Evolutionary conservation across 371 early-diverging fungal genomes (phyloP), one percentile per base, ranked within the genome.

Genomic region (Mucor ambiguus): DNA sequence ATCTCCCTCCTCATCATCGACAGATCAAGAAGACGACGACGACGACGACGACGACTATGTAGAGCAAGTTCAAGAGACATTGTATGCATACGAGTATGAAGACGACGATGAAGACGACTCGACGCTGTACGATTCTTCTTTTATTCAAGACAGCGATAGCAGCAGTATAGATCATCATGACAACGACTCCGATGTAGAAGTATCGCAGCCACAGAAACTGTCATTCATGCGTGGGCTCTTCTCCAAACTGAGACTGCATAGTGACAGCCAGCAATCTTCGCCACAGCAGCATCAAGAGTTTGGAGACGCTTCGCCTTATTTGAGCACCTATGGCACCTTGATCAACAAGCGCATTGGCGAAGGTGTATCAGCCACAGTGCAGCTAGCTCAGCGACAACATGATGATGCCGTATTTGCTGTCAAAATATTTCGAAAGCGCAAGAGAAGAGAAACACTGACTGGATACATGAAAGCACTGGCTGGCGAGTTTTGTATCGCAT

Each of bases 391-490:
- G 32, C 33, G 61, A 46, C 43, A 33, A 18, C 32, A 48, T 1
- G 52, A 32, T n/a, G 32, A 60, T 22, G 61, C 44, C 14, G 44
- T 61, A 4, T 62, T 81, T 37, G 82, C 82, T 18, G 79, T 79
- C 56, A 81, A 81, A 26, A 66, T 67, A 37, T 81, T 79, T 49
- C 74, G 71, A 18, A 79, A 74, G 59, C 58, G 64, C 14, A 75
- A 75, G 54, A 63, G 74, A 67, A 68, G 71, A 33, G 77, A 77
- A 16, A 62, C 46, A 20, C 41, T 66, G 26, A 54, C 61, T 11
- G 66, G 67, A 1, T 77, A 79, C 52, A 74, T 75, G 43, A 79
- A 81, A 32, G 72, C 74, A n/a, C 49, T 81, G 63, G 74, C 72
- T n/a, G 70, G 73, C 33, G 82, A 81, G 52, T 81, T 77, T 33